Percentiles rank a stretch among this genome's conserved stretches.
Conservation (phyloP, 108 stramenopile species). For the Mediolabrus comicus region DNA sequence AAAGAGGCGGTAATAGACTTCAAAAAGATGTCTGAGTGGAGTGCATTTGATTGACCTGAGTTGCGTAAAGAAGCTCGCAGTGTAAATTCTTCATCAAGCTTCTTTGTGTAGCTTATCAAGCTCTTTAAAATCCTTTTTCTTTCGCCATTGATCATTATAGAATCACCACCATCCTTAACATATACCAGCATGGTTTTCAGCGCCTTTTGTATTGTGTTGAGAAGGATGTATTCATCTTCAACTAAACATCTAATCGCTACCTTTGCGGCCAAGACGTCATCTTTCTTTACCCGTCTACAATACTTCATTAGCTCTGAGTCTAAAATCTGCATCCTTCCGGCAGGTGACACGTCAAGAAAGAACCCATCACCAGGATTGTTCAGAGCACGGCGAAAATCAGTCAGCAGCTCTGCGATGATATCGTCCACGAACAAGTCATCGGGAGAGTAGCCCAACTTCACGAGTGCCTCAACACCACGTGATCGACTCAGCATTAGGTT, state of each 20-base stretch:
- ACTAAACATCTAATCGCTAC: conserved; percentile 59
- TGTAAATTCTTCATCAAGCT: not conserved
- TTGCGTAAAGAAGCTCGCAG: not conserved
- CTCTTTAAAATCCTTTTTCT: not conserved
- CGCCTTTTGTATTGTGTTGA: not conserved
- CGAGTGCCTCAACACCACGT: conserved; percentile 40
- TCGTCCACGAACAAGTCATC: conserved; percentile 51
- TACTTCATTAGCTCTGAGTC: conserved; percentile 49
- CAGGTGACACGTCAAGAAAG: conserved; percentile 38
- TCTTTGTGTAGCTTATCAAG: not conserved
- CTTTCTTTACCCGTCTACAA: conserved; percentile 4
- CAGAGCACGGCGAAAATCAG: conserved; percentile 41
- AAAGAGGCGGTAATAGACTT: not conserved
- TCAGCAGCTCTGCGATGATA: conserved; percentile 43
- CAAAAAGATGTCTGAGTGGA: not conserved
- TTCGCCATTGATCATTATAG: not conserved
- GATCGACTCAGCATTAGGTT: conserved; percentile 50
- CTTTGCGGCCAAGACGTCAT: conserved; percentile 39
- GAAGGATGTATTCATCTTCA: conserved; percentile 60
- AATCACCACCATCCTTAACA: not conserved
- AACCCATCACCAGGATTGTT: conserved; percentile 34
- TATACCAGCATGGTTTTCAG: conserved; percentile 30
- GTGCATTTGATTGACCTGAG: not conserved
- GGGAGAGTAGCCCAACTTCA: conserved; percentile 28
- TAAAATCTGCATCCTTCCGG: conserved; percentile 58